Evolutionary conservation across 306 rosid species (phyloP).

Genomic region (Castanospermum australe): DNA sequence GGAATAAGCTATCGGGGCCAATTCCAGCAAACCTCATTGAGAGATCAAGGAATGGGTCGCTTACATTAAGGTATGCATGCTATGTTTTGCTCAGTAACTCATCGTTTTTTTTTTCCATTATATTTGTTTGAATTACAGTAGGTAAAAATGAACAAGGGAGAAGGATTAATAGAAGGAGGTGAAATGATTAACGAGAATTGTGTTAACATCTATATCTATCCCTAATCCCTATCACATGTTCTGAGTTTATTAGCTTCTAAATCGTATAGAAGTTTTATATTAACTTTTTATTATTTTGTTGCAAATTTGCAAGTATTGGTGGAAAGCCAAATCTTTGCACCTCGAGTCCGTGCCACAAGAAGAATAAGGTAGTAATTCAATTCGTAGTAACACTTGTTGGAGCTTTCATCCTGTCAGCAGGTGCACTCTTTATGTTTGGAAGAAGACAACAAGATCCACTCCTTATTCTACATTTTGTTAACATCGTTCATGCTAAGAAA

Average conservation of each 20-base stretch:
- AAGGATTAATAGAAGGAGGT: too few species aligned
- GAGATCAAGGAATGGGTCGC: background rate
- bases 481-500: background rate
- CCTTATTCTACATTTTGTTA: background rate
- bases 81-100: background rate
- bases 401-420: slow-evolving; percentile 5
- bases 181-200: too few species aligned
- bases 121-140: too few species aligned
- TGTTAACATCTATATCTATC: too few species aligned
- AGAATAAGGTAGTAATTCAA: background rate
- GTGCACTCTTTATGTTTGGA: background rate
- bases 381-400: slow-evolving; percentile 30
- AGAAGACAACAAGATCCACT: slow-evolving; percentile 21
- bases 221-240: too few species aligned
- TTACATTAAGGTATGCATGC: background rate
- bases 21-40: background rate
- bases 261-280: background rate
- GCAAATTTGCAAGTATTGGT: slow-evolving; percentile 15
- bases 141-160: too few species aligned
- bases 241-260: background rate
- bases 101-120: too few species aligned
- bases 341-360: background rate
- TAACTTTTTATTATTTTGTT: background rate
- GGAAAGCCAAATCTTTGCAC: slow-evolving; percentile 32
- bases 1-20: background rate